Evolutionary conservation across 768 basidiomycete species (phyloP), one percentile per base, ranked within the genome.

Genomic region (Phaffia australis): DNA sequence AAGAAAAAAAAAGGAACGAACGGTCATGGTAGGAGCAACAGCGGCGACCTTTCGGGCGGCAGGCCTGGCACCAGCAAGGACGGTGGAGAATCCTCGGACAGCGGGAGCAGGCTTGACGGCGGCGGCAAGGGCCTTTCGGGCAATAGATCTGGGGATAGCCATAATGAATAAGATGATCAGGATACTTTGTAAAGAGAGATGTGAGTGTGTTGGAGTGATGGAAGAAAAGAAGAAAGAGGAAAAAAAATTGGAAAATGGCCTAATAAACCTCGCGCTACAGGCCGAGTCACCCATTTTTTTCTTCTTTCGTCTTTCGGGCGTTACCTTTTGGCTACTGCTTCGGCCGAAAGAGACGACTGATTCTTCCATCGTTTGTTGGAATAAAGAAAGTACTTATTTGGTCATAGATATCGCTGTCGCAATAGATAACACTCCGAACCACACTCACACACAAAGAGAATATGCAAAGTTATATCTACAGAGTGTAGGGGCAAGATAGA

Each of bases 141-240:
- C 68, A 55, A 75, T 71, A 42, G 75, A 70, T 66, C 74, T 60
- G 30, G 73, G 70, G 74, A 75, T 74, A 42, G 76, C 75, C 76
- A 76, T 76, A 62, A 63, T 75, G 63, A 30, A 52, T 49, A 58
- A 50, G 56, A 27, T 29, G 64, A 46, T 15, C 23, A 47, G 25
- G 50, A n/a, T 29, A 65, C 46, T 23, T 59, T 48, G 64, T 42
- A 25, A 29, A 51, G 11, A 56, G 49, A 23, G 64, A 65, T 50
- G 58, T 65, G n/a, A 58, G 49, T 7, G 57, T 32, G 48, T 49
- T 2, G 46, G 16, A 5, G 64, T 51, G 57, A 65, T 50, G 27
- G 64, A 16, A 29, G 47, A 30, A 25, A 50, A 32, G 48, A 19
- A 49, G 25, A 21, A 19, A 46, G 15, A 55, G 48, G 19, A n/a